Evolutionary conservation across 257 asterid genomes (phyloP), one percentile per base, ranked within the genome.

Genomic region (Ilex aquifolium): DNA sequence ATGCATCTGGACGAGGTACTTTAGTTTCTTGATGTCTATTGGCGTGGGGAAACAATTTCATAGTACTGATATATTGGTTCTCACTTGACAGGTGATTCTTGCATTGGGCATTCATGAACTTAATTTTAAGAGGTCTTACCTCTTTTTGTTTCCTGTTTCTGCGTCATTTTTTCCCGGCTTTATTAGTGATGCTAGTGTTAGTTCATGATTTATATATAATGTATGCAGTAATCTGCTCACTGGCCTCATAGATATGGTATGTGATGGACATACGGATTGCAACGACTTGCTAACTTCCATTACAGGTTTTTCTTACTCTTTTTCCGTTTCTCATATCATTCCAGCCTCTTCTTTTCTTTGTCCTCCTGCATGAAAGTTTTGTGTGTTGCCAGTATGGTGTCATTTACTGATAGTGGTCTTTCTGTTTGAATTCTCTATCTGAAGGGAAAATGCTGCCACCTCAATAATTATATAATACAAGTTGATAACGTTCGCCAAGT

Each of bases 51-150:
- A 60, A 50, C 72, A 10, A 55, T 39, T 46, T 56, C 44, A 50
- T 68, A 62, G 31, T 73, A 55, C 67, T 63, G 59, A 69, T 56
- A 62, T 57, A 51, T 44, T 42, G 29, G 46, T 72, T 4, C 66
- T 62, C 53, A 65, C 15, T 77, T 56, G 50, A 27, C 75, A 92
- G 99, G 80, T 78, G 12, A 77, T 92, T 73, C 85, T 87, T 48
- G 81, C 83, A 27, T 56, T 92, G 88, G 97, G 99, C 62, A 73
- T 92, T 74, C 95, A 78, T 78, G 83, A 92, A 71, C 94, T 92
- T 75, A 89, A 92, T 77, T 85, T 92, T 76, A 89, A 87, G 76
- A 92, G 99, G 99, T 92, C 49, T 62, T 44, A 12, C 51, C 39
- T 53, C 59, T 65, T 63, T 71, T 40, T 50, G 50, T 57, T 58